These are phyloP conservation scores for Jaapia argillacea DNA, from an alignment of 768 basidiomycete species.

Conservation along the genomic window DNA sequence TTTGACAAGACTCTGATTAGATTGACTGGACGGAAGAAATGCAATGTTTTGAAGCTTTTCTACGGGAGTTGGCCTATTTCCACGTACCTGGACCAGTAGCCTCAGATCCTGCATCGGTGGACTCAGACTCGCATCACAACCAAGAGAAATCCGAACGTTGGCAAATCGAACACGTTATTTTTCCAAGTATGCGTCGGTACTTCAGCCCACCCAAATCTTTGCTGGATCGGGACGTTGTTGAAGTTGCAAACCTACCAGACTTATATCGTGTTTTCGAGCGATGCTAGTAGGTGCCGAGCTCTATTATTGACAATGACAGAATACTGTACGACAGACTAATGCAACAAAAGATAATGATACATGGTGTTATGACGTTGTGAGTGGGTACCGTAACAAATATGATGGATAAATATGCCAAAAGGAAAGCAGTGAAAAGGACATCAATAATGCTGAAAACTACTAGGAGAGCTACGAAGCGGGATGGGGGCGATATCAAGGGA, in stretches of 20 bases:
- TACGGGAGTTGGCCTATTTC: slow-evolving; percentile 88
- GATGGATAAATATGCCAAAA: background rate
- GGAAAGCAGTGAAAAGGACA: background rate
- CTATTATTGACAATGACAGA: too few relatives aligned
- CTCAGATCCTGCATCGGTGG: slow-evolving; percentile 12
- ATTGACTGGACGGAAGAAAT: slow-evolving; percentile 83
- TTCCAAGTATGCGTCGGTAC: slow-evolving; percentile 78
- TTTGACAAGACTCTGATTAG: too few relatives aligned
- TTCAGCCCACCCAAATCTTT: slow-evolving; percentile 56
- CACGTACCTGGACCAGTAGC: slow-evolving; percentile 59
- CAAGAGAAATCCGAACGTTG: slow-evolving; percentile 54
- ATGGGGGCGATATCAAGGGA: background rate
- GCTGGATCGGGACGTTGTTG: slow-evolving; percentile 67
- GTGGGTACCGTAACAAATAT: background rate
- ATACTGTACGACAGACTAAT: background rate
- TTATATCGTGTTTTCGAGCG: slow-evolving; percentile 93
- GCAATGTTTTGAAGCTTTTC: slow-evolving; percentile 78
- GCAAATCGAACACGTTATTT: slow-evolving; percentile 88
- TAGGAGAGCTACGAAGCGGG: background rate
- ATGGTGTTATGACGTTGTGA: background rate
- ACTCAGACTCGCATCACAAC: slow-evolving; percentile 1
- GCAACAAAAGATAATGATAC: background rate
- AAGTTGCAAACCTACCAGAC: slow-evolving; percentile 85
- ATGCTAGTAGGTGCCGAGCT: slow-evolving; percentile 36
- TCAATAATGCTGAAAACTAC: background rate